Evolutionary conservation across 169 alveolate genomes (phyloP).

Genomic region (Theileria annulata): DNA sequence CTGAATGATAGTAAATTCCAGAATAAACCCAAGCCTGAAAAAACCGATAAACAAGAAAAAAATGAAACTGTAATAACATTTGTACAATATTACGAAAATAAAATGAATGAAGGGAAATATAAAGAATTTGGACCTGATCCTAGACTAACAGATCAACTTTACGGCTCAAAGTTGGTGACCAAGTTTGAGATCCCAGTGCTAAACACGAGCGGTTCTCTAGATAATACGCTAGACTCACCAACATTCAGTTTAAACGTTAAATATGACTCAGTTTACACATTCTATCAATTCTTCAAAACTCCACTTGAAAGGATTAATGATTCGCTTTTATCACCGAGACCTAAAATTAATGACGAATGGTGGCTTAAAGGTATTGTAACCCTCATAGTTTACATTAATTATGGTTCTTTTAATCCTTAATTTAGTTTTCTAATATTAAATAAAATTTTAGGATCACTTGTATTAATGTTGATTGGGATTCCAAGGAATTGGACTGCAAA

Average conservation of each 20-base stretch:
- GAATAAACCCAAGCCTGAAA: constrained; percentile 6
- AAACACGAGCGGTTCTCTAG: constrained; percentile 28
- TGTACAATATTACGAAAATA: constrained; percentile 16
- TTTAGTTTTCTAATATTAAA: neutral
- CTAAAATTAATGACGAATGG: constrained; percentile 46
- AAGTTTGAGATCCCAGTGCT: constrained; percentile 41
- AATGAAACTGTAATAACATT: neutral
- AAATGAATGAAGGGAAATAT: constrained; percentile 12
- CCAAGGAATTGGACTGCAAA: constrained; percentile 53
- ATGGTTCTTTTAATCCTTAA: neutral
- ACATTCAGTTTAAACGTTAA: constrained; percentile 20
- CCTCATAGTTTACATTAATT: neutral
- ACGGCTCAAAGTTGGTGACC: constrained; percentile 32
- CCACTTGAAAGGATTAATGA: constrained; percentile 55
- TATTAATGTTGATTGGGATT: constrained; percentile 60
- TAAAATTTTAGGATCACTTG: constrained; percentile 38
- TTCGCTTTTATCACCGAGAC: constrained; percentile 24
- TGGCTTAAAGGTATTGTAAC: constrained; percentile 58
- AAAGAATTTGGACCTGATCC: constrained; percentile 50
- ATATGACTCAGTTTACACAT: constrained; percentile 25
- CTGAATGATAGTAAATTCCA: neutral
- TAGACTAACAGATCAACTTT: constrained; percentile 6
- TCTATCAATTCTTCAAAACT: constrained; percentile 4
- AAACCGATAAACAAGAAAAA: neutral
- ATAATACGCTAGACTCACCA: constrained; percentile 60